These are phyloP conservation scores for Alternaria sp. DNA, from an alignment of 2,329 filamentous ascomycete genomes.

Conservation along the genomic window DNA sequence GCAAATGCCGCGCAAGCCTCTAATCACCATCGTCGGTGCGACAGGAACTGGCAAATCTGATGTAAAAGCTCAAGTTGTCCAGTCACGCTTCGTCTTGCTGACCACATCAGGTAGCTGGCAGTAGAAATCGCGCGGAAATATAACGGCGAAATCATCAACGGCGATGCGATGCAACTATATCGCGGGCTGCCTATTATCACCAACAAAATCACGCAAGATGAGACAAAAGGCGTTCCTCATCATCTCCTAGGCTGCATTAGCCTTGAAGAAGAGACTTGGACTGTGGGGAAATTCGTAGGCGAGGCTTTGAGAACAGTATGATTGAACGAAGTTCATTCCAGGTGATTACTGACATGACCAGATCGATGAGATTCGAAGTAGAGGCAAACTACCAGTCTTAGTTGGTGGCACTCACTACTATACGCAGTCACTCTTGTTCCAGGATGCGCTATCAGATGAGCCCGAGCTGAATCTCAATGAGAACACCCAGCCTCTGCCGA, in stretches of 20 bases:
- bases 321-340: accelerated
- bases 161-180: slow-evolving; percentile 98
- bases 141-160: slow-evolving; percentile 94
- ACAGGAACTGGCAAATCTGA: slow-evolving; percentile 95
- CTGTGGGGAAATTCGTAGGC: slow-evolving; percentile 76
- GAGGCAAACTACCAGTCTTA: slow-evolving; percentile 84
- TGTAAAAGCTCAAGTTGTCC: slow-evolving; percentile 57
- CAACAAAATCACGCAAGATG: slow-evolving; percentile 81
- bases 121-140: slow-evolving; percentile 83
- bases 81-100: slow-evolving; percentile 28
- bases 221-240: slow-evolving; percentile 82
- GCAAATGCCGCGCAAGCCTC: slow-evolving; percentile 54
- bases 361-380: slow-evolving; percentile 77
- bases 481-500: slow-evolving; percentile 60
- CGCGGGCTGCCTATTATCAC: slow-evolving; percentile 90
- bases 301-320: slow-evolving; percentile 65
- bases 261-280: slow-evolving; percentile 81
- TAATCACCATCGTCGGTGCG: slow-evolving; percentile 84
- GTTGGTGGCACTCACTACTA: slow-evolving; percentile 98
- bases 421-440: slow-evolving; percentile 84
- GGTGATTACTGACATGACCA: slow-evolving; percentile 16
- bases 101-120: slow-evolving; percentile 70
- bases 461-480: slow-evolving; percentile 41
- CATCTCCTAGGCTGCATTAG: slow-evolving; percentile 84
- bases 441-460: slow-evolving; percentile 67